These are phyloP conservation scores for Hibiscus syriacus DNA, from an alignment of 345 rosid species.

Conservation along the genomic window DNA sequence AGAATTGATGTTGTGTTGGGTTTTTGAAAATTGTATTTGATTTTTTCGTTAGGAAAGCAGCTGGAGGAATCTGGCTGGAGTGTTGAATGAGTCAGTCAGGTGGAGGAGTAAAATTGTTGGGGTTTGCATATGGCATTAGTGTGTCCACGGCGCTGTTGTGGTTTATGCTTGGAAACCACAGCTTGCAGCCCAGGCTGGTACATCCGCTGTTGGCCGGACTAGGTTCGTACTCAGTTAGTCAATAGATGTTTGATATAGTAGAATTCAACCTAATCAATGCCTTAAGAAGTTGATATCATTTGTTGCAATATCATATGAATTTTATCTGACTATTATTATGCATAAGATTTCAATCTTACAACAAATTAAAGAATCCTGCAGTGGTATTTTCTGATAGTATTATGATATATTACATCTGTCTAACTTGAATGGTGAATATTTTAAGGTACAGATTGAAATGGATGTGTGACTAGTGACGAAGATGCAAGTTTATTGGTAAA, in stretches of 20 bases:
- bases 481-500: not conserved
- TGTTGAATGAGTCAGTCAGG: slow-evolving; percentile 64
- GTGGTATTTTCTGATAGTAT: not conserved
- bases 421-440: not conserved
- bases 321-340: not conserved
- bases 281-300: not conserved
- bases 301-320: not conserved
- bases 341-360: not conserved
- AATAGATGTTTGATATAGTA: not conserved
- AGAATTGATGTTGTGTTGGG: no score
- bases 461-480: not conserved
- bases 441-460: not conserved
- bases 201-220: slow-evolving; percentile 83
- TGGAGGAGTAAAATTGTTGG: slow-evolving; percentile 83
- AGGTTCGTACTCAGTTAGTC: slow-evolving; percentile 35
- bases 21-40: not conserved
- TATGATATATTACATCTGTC: not conserved
- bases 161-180: slow-evolving; percentile 98
- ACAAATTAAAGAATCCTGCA: not conserved
- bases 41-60: slow-evolving; percentile 54
- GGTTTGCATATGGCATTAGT: slow-evolving; percentile 93
- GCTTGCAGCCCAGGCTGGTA: slow-evolving; percentile 87
- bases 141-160: slow-evolving; percentile 94
- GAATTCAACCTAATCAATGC: not conserved
- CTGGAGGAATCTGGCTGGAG: slow-evolving; percentile 93